Evolutionary conservation across 768 basidiomycete genomes (phyloP).

Genomic region (Suillus weaverae): DNA sequence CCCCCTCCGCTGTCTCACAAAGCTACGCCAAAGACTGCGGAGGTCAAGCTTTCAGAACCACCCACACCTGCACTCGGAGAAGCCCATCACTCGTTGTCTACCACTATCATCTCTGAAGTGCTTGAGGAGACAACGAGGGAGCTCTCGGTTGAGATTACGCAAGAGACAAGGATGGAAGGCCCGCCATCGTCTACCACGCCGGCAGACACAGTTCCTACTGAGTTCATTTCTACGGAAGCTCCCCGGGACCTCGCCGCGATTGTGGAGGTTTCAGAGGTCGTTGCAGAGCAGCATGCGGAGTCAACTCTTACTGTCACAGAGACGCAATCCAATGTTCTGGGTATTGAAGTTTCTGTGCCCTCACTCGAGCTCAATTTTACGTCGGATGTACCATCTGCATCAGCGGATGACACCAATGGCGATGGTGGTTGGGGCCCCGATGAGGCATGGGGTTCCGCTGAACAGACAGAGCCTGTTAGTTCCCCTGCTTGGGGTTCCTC

Average conservation of each 20-base stretch:
- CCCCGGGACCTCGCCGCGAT: background rate
- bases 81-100: constrained; percentile 3
- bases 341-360: background rate
- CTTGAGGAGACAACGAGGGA: constrained; percentile 1
- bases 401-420: background rate
- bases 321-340: constrained; percentile 7
- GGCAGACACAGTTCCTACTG: constrained; percentile 27
- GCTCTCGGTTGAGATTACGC: constrained; percentile 18
- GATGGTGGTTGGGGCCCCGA: constrained; percentile 7
- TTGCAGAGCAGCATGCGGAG: constrained; percentile 13
- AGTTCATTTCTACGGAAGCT: constrained; percentile 16
- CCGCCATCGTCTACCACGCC: constrained; percentile 22
- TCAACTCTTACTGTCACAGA: constrained; percentile 4
- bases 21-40: constrained; percentile 9
- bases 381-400: background rate
- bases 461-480: background rate
- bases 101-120: background rate
- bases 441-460: background rate
- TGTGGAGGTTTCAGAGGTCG: constrained; percentile 9
- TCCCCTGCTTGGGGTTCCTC: background rate
- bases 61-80: constrained; percentile 18
- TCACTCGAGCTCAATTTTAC: background rate
- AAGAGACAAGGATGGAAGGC: background rate
- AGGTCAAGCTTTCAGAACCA: constrained; percentile 7
- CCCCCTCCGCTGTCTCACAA: constrained; percentile 12